Percentiles rank a stretch among this genome's conserved stretches.
phyloP scores from a whole-genome alignment of 2,329 filamentous ascomycete genomes.

The Aspergillus uvarum region DNA sequence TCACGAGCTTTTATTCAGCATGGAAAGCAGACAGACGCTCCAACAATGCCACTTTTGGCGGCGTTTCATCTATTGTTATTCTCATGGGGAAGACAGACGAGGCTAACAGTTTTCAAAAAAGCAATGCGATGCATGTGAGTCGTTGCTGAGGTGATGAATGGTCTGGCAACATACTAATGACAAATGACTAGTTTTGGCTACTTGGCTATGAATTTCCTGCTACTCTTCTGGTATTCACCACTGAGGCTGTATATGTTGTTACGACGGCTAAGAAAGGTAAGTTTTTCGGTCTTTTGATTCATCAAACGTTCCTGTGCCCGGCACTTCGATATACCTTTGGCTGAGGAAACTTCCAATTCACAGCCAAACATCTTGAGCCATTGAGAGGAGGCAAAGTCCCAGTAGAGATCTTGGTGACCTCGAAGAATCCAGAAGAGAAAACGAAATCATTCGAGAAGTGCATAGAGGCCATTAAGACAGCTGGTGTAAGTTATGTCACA shows the following conservation, averaged over 20 bases:
- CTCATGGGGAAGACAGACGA: conserved; percentile 96
- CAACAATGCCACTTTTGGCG: conserved; percentile 80
- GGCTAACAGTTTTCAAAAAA: conserved; percentile 84
- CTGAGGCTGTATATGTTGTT: conserved; percentile 84
- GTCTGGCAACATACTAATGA: not conserved
- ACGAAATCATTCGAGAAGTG: conserved; percentile 85
- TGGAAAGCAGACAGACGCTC: conserved; percentile 97
- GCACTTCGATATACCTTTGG: not conserved
- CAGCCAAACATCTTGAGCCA: conserved; percentile 88
- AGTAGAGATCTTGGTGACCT: conserved; percentile 85
- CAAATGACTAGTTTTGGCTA: conserved; percentile 79
- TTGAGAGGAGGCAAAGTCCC: conserved; percentile 90
- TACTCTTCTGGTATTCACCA: conserved; percentile 87
- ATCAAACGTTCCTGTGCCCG: not conserved
- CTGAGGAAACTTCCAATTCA: not conserved
- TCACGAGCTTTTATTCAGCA: conserved; percentile 79
- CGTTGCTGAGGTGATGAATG: conserved; percentile 1
- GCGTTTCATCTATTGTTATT: conserved; percentile 81
- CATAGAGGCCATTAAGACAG: conserved; percentile 78
- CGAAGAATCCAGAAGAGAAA: conserved; percentile 89
- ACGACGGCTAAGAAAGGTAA: conserved; percentile 96
- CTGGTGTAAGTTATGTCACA: conserved; percentile 64
- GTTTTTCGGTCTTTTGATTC: not conserved
- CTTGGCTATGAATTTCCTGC: conserved; percentile 98
- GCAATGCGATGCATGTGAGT: conserved; percentile 90